phyloP scores from a whole-genome alignment of 2,329 filamentous ascomycete genomes.

The Pseudocercospora ulei region DNA sequence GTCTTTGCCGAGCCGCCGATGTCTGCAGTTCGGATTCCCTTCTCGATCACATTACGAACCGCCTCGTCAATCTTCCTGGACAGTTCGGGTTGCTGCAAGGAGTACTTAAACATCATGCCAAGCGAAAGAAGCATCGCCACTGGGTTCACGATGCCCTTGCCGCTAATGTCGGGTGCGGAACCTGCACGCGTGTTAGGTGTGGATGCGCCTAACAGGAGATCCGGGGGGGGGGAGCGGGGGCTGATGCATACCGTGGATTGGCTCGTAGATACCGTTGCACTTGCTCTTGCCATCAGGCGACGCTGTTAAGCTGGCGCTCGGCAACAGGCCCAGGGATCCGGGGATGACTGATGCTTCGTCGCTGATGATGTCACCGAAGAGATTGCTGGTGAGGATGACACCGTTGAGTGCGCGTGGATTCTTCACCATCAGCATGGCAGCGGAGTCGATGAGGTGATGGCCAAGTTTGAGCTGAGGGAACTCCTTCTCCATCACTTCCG shows the following conservation, averaged over 20 bases:
- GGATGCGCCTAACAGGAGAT: no score
- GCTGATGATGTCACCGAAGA: conserved; percentile 92
- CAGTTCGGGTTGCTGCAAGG: conserved; percentile 66
- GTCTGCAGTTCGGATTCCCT: conserved; percentile 68
- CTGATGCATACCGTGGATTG: conserved; percentile 67
- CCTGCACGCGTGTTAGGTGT: no score
- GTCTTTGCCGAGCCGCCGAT: conserved; percentile 71
- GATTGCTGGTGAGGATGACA: conserved; percentile 81
- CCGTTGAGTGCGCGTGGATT: conserved; percentile 81
- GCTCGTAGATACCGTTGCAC: conserved; percentile 94
- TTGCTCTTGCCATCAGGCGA: conserved; percentile 74
- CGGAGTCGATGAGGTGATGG: conserved; percentile 89
- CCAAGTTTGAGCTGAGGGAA: conserved; percentile 76
- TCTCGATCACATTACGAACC: conserved; percentile 69
- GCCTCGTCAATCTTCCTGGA: conserved; percentile 71
- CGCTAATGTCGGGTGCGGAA: conserved; percentile 86
- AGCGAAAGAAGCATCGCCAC: conserved; percentile 84
- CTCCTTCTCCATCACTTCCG: conserved; percentile 74
- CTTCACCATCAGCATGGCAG: conserved; percentile 98
- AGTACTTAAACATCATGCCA: conserved; percentile 95
- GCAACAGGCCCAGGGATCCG: conserved; percentile 76
- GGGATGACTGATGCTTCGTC: conserved; percentile 94
- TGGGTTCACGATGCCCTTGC: conserved; percentile 74
- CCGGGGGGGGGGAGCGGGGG: no score
- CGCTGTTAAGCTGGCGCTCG: conserved; percentile 75